Percentiles rank a stretch among this genome's conserved stretches.
Conservation (phyloP, 495 filamentous ascomycete species). For the Tuber indicum region DNA sequence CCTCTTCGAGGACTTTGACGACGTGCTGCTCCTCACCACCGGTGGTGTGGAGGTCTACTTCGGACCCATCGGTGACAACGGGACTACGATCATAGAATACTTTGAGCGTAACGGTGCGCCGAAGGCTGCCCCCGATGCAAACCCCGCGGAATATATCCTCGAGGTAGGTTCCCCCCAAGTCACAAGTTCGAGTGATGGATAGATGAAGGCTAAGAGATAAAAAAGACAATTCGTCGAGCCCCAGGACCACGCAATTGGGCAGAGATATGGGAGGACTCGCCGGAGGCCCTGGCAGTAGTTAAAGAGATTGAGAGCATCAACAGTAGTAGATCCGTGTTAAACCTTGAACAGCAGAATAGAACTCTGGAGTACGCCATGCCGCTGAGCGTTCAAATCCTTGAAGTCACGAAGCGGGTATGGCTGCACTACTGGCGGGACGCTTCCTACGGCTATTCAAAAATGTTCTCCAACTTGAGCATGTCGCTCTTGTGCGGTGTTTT, state of each 20-base stretch:
- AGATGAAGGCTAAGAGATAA: slow-evolving; percentile 52
- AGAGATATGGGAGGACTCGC: slow-evolving; percentile 62
- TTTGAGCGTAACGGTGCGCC: slow-evolving; percentile 48
- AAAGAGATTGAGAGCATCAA: slow-evolving; percentile 58
- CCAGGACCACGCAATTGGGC: slow-evolving; percentile 59
- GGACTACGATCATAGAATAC: slow-evolving; percentile 42
- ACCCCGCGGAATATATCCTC: slow-evolving; percentile 44
- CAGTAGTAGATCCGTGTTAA: slow-evolving; percentile 50
- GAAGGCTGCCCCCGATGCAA: slow-evolving; percentile 48
- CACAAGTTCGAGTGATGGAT: not conserved
- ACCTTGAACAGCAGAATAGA: slow-evolving; percentile 40
- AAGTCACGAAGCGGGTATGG: slow-evolving; percentile 62
- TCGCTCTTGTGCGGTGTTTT: slow-evolving; percentile 47
- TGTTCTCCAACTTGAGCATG: slow-evolving; percentile 63
- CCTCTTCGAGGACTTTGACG: slow-evolving; percentile 69
- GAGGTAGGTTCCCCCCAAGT: slow-evolving; percentile 32
- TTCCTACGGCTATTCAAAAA: slow-evolving; percentile 68
- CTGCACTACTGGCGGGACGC: slow-evolving; percentile 63
- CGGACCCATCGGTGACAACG: slow-evolving; percentile 62
- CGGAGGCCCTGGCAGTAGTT: slow-evolving; percentile 50
- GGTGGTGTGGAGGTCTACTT: slow-evolving; percentile 71
- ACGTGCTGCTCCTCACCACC: slow-evolving; percentile 63
- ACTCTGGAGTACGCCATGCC: slow-evolving; percentile 56
- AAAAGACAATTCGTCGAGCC: slow-evolving; percentile 46
- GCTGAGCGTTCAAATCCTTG: slow-evolving; percentile 52